These are phyloP conservation scores for Malus sylvestris DNA, from an alignment of 306 rosid genomes.

Conservation along the genomic window DNA sequence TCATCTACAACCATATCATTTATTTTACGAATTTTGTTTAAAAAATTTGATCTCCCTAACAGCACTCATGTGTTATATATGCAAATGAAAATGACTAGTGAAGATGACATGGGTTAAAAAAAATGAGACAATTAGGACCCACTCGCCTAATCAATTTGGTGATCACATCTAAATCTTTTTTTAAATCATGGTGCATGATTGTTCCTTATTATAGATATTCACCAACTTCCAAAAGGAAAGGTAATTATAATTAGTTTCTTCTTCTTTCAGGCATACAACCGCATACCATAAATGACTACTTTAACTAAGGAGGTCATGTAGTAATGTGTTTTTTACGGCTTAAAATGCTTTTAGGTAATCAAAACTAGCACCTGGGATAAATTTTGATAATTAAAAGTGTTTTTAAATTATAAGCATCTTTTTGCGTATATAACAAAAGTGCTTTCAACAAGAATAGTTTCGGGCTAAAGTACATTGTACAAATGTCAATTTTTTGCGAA, in stretches of 20 bases:
- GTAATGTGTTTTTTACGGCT: too few species aligned
- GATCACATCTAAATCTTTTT: constrained; percentile 1
- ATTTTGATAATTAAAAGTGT: too few species aligned
- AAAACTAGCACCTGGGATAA: too few species aligned
- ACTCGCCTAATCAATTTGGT: constrained; percentile 16
- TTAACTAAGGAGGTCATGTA: too few species aligned
- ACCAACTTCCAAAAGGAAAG: constrained; percentile 2
- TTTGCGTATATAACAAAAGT: too few species aligned
- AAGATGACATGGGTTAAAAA: background rate
- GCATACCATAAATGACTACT: background rate
- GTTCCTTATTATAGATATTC: background rate
- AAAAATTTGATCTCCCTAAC: too few species aligned
- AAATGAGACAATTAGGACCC: constrained; percentile 19
- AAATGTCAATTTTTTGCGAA: background rate
- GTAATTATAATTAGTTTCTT: constrained; percentile 17
- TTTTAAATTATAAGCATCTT: too few species aligned
- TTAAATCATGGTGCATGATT: constrained; percentile 5
- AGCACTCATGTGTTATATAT: background rate
- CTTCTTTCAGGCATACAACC: constrained; percentile 9
- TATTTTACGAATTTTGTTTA: too few species aligned
- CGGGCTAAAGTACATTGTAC: too few species aligned
- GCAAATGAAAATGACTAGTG: background rate
- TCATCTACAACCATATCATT: too few species aligned
- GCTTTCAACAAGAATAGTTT: background rate
- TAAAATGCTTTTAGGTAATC: too few species aligned